A percentile compares a stretch with the other conserved stretches of the same genome.
phyloP scores from a whole-genome alignment of 768 basidiomycete species.

The Hemileccinum impolitum region DNA sequence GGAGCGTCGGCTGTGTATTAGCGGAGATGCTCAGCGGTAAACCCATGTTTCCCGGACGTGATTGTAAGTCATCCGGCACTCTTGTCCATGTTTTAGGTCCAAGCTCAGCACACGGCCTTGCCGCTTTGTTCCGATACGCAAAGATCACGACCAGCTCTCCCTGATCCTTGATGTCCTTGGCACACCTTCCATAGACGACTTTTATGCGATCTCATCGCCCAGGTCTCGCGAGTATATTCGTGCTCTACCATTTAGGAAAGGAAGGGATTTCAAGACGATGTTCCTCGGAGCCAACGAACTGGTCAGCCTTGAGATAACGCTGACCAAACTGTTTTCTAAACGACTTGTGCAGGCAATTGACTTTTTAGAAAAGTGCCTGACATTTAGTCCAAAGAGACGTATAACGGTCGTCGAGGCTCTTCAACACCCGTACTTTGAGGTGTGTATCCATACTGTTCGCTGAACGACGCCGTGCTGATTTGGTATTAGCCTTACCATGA shows the following conservation, averaged over 20 bases:
- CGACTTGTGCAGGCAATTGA: slow-evolving; percentile 54
- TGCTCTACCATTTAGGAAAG: slow-evolving; percentile 82
- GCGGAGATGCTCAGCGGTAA: slow-evolving; percentile 94
- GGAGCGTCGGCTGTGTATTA: slow-evolving; percentile 82
- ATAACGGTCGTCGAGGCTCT: slow-evolving; percentile 87
- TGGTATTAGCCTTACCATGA: slow-evolving; percentile 80
- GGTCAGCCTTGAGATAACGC: slow-evolving; percentile 33
- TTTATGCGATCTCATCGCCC: slow-evolving; percentile 84
- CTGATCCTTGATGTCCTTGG: slow-evolving; percentile 95
- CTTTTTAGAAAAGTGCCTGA: slow-evolving; percentile 75
- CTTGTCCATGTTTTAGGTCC: no score
- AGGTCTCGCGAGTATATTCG: slow-evolving; percentile 85
- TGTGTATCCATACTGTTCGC: slow-evolving; percentile 26
- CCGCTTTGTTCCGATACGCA: no score
- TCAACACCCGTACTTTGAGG: slow-evolving; percentile 85
- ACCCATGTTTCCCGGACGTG: slow-evolving; percentile 92
- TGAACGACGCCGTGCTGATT: neutral
- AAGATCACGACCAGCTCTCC: slow-evolving; percentile 91
- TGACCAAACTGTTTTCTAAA: neutral
- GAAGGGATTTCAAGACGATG: slow-evolving; percentile 62
- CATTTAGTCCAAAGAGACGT: slow-evolving; percentile 82
- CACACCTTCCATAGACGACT: slow-evolving; percentile 87
- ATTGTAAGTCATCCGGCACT: slow-evolving; percentile 48
- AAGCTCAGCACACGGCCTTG: no score
- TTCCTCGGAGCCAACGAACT: slow-evolving; percentile 74